Evolutionary conservation across 2,329 filamentous ascomycete species (phyloP), one percentile per base, ranked within the genome.

Genomic region (Aspergillus latus): DNA sequence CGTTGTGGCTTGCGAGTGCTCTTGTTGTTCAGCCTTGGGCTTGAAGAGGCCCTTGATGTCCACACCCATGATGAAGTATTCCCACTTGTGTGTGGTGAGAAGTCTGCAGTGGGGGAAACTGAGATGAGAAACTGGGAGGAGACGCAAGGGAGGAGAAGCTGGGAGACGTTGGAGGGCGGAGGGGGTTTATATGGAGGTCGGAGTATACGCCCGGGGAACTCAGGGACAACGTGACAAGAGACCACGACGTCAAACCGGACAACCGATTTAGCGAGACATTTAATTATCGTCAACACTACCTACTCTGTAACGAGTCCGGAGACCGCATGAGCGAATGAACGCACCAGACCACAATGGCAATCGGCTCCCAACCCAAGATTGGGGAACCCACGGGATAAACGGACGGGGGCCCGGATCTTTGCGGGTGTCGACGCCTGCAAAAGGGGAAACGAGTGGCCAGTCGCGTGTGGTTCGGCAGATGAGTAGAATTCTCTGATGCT

Each of bases 1-100:
- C 45, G 66, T 71, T n/a, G 71, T 59, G 29, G 69, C 60, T 56
- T 72, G 64, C 10, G 70, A 69, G 43, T 70, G 67, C 52, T 72
- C 70, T 21, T 67, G 64, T 45, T 69, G 66, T 48, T 66, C 64
- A 15, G 60, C 59, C 45, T 62, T 59, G 49, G 65, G 63, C 65
- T 73, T 72, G 49, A 70, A 50, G 58, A 67, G 68, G 39, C 58
- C 55, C 57, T 71, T 64, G 10, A 72, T 49, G 37, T 64, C 56
- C 59, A 71, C 45, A 62, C 69, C 70, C 70, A 72, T 72, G 47
- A 47, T 62, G 61, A 28, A 30, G 40, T 55, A 32, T 49, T 43
- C 56, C 51, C 46, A 48, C 42, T 46, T 34, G 46, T 52, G 49
- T 43, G 9, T 46, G 6, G 42, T 30, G 29, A 29, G 47, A 43